A percentile compares a stretch with the other conserved stretches of the same genome.
Evolutionary conservation across 129 eudicot species (phyloP).

Genomic region (Kitagawia praeruptora): DNA sequence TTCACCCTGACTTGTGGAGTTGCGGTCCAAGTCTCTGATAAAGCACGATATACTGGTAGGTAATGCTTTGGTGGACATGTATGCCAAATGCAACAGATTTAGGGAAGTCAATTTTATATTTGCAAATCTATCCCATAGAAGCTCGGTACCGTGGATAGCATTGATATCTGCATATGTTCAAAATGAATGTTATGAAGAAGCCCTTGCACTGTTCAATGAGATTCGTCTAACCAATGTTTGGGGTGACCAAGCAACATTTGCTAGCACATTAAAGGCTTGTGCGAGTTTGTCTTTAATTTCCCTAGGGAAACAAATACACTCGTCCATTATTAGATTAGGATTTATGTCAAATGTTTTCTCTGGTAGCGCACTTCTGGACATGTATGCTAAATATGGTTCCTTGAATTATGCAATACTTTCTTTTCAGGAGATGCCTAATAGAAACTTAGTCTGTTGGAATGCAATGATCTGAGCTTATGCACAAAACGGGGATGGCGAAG

Average conservation of each 20-base stretch:
- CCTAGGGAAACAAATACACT: conserved; percentile 66
- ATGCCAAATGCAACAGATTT: conserved; percentile 70
- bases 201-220: conserved; percentile 48
- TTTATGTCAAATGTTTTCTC: conserved; percentile 59
- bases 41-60: conserved; percentile 54
- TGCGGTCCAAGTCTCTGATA: too few relatives aligned
- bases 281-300: conserved; percentile 64
- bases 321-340: conserved; percentile 39
- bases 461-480: conserved; percentile 73
- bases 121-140: conserved; percentile 27
- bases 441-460: conserved; percentile 71
- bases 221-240: conserved; percentile 40
- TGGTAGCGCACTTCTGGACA: conserved; percentile 70
- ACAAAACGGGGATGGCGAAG: conserved; percentile 66
- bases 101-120: conserved; percentile 50
- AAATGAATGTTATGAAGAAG: conserved; percentile 53
- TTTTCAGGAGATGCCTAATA: conserved; percentile 63
- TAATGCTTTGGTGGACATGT: conserved; percentile 78
- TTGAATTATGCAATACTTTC: conserved; percentile 45
- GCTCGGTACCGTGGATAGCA: conserved; percentile 77
- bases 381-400: conserved; percentile 82
- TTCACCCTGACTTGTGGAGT: neutral
- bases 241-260: conserved; percentile 72
- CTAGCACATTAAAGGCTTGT: conserved; percentile 60
- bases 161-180: conserved; percentile 65